Conservation (phyloP, 495 filamentous ascomycete species). For the Aspergillus bridgeri region DNA sequence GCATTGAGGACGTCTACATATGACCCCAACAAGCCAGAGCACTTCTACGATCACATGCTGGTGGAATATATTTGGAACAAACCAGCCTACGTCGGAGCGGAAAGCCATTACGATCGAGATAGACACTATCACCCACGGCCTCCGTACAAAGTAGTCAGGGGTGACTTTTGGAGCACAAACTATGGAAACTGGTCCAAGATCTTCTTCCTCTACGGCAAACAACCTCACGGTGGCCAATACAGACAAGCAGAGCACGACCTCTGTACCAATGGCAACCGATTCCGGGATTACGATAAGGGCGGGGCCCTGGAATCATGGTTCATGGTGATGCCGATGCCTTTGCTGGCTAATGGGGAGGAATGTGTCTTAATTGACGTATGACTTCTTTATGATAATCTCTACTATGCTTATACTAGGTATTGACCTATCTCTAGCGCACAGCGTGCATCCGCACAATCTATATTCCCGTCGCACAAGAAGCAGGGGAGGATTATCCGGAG, state of each 20-base stretch:
- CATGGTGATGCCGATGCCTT: constrained; percentile 9
- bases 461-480: constrained; percentile 6
- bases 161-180: neutral
- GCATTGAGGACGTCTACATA: neutral
- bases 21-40: constrained; percentile 3
- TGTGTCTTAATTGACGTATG: constrained; percentile 6
- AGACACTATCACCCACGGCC: constrained; percentile 1
- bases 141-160: constrained; percentile 2
- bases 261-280: constrained; percentile 1
- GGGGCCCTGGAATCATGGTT: constrained; percentile 5
- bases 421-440: neutral
- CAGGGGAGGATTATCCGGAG: constrained; percentile 2
- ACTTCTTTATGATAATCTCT: no score
- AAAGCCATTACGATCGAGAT: neutral
- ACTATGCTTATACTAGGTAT: no score
- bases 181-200: constrained; percentile 2
- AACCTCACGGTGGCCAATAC: neutral
- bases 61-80: constrained; percentile 6
- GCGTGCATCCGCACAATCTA: constrained; percentile 7
- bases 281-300: constrained; percentile 3
- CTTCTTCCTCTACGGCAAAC: neutral
- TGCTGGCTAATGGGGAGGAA: neutral
- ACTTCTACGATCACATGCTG: constrained; percentile 2
- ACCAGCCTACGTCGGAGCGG: neutral
- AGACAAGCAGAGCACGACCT: constrained; percentile 3